A percentile compares a stretch with the other conserved stretches of the same genome.
phyloP scores from a whole-genome alignment of 805 yeast species.

The Lipomyces chichibuensis region DNA sequence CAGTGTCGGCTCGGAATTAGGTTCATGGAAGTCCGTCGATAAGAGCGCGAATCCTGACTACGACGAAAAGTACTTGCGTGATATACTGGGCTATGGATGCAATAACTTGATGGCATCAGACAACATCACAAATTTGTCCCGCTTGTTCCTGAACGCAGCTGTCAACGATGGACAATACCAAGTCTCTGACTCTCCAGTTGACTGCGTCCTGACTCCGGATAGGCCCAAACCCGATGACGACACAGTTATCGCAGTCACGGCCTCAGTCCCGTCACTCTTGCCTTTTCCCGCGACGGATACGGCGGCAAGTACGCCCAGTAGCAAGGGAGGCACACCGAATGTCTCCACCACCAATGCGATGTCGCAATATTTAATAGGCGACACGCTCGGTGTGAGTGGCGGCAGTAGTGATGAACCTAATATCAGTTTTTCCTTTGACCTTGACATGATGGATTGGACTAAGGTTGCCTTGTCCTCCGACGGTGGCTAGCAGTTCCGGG shows the following conservation, averaged over 20 bases:
- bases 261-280: conserved; percentile 18
- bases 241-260: conserved; percentile 22
- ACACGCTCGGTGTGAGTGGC: conserved; percentile 29
- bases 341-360: conserved; percentile 35
- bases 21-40: conserved; percentile 8
- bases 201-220: conserved; percentile 8
- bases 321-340: conserved; percentile 16
- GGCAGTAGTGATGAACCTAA: conserved; percentile 24
- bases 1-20: conserved; percentile 22
- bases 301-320: conserved; percentile 9
- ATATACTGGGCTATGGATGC: conserved; percentile 31
- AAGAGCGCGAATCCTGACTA: conserved; percentile 23
- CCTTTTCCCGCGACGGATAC: neutral
- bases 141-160: conserved; percentile 34
- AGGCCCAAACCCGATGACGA: conserved; percentile 9
- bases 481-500: neutral
- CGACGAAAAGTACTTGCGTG: conserved; percentile 32
- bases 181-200: conserved; percentile 31
- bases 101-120: conserved; percentile 22
- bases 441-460: conserved; percentile 36
- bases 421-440: conserved; percentile 31
- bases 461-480: conserved; percentile 26
- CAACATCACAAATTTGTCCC: conserved; percentile 26
- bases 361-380: conserved; percentile 36
- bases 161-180: conserved; percentile 35